Conservation (phyloP, 345 rosid species). For the Syzygium aromaticum region DNA sequence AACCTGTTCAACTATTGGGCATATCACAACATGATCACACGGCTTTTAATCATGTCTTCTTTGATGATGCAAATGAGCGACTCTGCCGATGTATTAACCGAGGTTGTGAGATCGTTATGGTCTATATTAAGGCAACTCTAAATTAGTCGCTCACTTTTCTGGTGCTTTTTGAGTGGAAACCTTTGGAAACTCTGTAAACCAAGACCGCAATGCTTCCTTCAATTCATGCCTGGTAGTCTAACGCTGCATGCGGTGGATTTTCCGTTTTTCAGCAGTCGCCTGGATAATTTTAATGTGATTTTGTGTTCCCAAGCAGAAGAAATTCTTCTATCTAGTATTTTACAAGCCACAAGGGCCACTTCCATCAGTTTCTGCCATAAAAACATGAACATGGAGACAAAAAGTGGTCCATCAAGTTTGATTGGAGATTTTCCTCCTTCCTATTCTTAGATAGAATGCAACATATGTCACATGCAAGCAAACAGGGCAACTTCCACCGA, state of each 20-base stretch:
- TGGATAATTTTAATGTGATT: not conserved
- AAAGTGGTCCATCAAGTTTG: not conserved
- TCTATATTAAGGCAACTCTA: not conserved
- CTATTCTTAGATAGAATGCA: not conserved
- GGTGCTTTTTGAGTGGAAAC: not conserved
- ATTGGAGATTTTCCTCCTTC: not conserved
- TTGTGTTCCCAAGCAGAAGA: not conserved
- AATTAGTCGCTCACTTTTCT: not conserved
- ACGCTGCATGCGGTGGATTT: not conserved
- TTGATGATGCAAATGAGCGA: not conserved
- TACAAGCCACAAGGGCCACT: not conserved
- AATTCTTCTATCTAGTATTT: not conserved
- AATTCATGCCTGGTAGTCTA: not conserved
- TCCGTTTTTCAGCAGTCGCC: not conserved
- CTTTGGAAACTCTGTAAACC: not conserved
- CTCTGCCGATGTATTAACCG: not conserved
- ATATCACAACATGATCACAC: not conserved
- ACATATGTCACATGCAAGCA: not conserved
- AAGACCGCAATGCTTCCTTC: not conserved
- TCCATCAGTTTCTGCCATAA: not conserved
- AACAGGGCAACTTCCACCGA: not conserved
- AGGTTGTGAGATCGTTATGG: not conserved
- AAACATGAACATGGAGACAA: not conserved
- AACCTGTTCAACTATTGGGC: not conserved
- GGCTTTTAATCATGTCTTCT: not conserved